A percentile compares a stretch with the other conserved stretches of the same genome.
Conservation (phyloP, 2,329 filamentous ascomycete genomes). For the Hawksworthiomyces lignivorus region DNA sequence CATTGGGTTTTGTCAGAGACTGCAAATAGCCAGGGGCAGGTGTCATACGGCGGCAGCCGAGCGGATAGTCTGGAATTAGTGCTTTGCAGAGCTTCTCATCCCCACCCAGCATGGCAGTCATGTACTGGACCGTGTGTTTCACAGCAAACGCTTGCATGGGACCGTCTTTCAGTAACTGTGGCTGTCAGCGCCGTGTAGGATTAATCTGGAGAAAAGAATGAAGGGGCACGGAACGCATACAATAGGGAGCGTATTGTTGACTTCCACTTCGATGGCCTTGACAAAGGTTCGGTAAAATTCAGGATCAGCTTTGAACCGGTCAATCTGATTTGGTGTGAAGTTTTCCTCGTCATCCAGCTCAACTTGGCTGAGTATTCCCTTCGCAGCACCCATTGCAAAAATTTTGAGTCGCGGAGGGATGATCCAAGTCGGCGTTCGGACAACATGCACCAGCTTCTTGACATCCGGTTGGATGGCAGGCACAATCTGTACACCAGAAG, state of each 20-base stretch:
- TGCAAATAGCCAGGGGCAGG: slow-evolving; percentile 43
- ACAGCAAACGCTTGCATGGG: slow-evolving; percentile 34
- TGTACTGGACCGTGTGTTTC: slow-evolving; percentile 35
- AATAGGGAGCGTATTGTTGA: slow-evolving; percentile 34
- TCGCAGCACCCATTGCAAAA: slow-evolving; percentile 31
- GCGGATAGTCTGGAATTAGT: slow-evolving; percentile 41
- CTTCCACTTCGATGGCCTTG: slow-evolving; percentile 37
- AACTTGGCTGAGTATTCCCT: slow-evolving; percentile 29
- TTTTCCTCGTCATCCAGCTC: slow-evolving; percentile 35
- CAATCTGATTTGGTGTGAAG: slow-evolving; percentile 35
- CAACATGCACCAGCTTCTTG: slow-evolving; percentile 29
- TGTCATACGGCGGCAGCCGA: slow-evolving; percentile 42
- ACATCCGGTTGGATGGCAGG: slow-evolving; percentile 38
- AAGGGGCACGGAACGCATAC: slow-evolving; percentile 20
- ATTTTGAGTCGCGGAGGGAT: slow-evolving; percentile 26
- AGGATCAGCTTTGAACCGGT: slow-evolving; percentile 38
- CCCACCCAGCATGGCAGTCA: slow-evolving; percentile 38
- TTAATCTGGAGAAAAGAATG: background rate
- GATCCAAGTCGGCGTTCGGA: slow-evolving; percentile 37
- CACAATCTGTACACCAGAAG: slow-evolving; percentile 46
- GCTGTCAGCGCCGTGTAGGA: background rate
- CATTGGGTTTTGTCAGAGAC: slow-evolving; percentile 36
- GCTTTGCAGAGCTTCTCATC: slow-evolving; percentile 42
- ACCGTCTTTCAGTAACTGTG: slow-evolving; percentile 31
- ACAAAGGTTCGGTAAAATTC: slow-evolving; percentile 39